phyloP scores from a whole-genome alignment of 2,329 filamentous ascomycete species.

The Talaromyces sp. region DNA sequence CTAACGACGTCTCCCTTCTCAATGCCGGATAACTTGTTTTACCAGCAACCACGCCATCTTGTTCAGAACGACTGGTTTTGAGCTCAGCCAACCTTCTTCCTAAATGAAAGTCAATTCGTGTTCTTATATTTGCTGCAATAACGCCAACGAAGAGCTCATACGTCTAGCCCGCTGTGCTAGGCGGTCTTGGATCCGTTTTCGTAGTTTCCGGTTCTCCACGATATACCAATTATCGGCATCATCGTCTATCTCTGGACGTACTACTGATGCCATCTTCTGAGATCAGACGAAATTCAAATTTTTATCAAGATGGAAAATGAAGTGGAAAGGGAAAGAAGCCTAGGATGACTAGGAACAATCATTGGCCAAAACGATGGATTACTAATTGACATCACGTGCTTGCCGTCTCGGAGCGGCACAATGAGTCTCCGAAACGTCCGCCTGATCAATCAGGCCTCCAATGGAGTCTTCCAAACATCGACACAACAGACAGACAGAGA shows the following conservation, averaged over 20 bases:
- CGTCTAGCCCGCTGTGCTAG: slow-evolving; percentile 39
- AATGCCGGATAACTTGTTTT: neutral
- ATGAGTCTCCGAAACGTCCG: neutral
- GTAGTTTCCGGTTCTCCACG: slow-evolving; percentile 35
- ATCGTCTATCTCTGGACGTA: neutral
- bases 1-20: neutral
- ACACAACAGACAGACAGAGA: neutral
- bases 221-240: slow-evolving; percentile 30
- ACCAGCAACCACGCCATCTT: neutral
- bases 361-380: neutral
- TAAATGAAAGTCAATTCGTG: neutral
- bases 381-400: neutral
- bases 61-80: neutral
- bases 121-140: neutral
- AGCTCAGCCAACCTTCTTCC: slow-evolving; percentile 13
- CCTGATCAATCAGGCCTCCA: neutral
- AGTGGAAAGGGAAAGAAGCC: no score
- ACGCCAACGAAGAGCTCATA: slow-evolving; percentile 20
- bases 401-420: neutral
- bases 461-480: neutral
- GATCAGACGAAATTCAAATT: neutral
- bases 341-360: neutral
- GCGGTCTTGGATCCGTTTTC: slow-evolving; percentile 42
- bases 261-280: neutral
- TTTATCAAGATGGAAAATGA: no score